phyloP scores from a whole-genome alignment of 441 rosid species.

The Mallotus repandus region DNA sequence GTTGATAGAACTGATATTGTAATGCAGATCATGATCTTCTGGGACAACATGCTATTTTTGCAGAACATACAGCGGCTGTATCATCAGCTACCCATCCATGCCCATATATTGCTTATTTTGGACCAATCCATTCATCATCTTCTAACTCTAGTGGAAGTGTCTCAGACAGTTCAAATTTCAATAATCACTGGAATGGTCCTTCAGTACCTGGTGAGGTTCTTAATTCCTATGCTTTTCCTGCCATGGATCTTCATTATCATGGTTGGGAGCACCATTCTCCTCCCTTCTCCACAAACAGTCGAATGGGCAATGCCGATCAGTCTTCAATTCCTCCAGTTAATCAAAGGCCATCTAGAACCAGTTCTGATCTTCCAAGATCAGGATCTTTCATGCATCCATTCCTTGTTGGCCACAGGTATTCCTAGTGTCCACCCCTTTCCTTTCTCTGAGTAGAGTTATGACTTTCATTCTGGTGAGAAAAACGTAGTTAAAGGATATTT shows the following conservation, averaged over 20 bases:
- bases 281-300: conserved; percentile 61
- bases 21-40: conserved; percentile 80
- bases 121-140: conserved; percentile 81
- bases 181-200: conserved; percentile 76
- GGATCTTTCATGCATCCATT: conserved; percentile 84
- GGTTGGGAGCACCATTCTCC: conserved; percentile 86
- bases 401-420: conserved; percentile 74
- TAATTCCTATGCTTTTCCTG: conserved; percentile 67
- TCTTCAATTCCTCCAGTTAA: conserved; percentile 51
- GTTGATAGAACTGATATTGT: conserved; percentile 21
- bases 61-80: conserved; percentile 64
- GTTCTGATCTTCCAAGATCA: conserved; percentile 65
- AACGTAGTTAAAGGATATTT: neutral
- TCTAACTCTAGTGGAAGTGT: conserved; percentile 64
- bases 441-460: neutral
- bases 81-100: conserved; percentile 80
- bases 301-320: conserved; percentile 58
- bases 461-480: neutral
- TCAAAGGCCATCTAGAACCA: conserved; percentile 61
- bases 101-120: conserved; percentile 86
- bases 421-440: neutral
- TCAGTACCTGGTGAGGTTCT: conserved; percentile 66
- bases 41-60: conserved; percentile 74
- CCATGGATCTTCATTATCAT: conserved; percentile 74
- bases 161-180: conserved; percentile 70